Percentiles rank a stretch among this genome's conserved stretches.
Conservation (phyloP, 148 eudicot species). For the Fagopyrum esculentum region DNA sequence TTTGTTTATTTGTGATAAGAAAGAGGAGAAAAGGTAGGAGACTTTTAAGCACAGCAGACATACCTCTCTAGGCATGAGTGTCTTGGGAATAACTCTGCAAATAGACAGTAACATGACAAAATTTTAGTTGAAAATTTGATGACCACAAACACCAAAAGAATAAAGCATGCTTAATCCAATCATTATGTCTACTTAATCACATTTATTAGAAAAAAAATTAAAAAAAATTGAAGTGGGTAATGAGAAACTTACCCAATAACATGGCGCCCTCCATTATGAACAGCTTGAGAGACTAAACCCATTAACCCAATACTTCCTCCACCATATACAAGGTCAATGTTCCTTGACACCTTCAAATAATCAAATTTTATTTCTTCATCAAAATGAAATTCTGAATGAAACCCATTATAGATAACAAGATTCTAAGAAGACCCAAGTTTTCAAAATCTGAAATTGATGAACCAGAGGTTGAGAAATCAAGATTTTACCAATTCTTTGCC, state of each 20-base stretch:
- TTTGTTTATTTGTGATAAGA: background rate
- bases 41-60: slow-evolving; percentile 49
- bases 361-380: background rate
- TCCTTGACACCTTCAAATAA: slow-evolving; percentile 64
- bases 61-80: slow-evolving; percentile 99
- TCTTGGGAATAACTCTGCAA: slow-evolving; percentile 98
- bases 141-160: slow-evolving; percentile 14
- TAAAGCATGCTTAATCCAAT: slow-evolving; percentile 25
- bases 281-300: slow-evolving; percentile 99
- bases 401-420: background rate
- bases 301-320: slow-evolving; percentile 98
- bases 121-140: slow-evolving; percentile 26
- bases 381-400: too few species aligned
- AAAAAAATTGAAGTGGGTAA: background rate
- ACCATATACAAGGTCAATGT: slow-evolving; percentile 98
- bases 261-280: slow-evolving; percentile 97
- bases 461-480: background rate
- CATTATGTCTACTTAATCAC: slow-evolving; percentile 29
- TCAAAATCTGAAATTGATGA: slow-evolving; percentile 12
- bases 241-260: slow-evolving; percentile 68
- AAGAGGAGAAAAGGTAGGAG: slow-evolving; percentile 31
- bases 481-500: slow-evolving; percentile 73
- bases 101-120: slow-evolving; percentile 77
- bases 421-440: slow-evolving; percentile 11
- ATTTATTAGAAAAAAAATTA: slow-evolving; percentile 12